Conservation (phyloP, 345 rosid species). For the Excoecaria cochinchinensis region DNA sequence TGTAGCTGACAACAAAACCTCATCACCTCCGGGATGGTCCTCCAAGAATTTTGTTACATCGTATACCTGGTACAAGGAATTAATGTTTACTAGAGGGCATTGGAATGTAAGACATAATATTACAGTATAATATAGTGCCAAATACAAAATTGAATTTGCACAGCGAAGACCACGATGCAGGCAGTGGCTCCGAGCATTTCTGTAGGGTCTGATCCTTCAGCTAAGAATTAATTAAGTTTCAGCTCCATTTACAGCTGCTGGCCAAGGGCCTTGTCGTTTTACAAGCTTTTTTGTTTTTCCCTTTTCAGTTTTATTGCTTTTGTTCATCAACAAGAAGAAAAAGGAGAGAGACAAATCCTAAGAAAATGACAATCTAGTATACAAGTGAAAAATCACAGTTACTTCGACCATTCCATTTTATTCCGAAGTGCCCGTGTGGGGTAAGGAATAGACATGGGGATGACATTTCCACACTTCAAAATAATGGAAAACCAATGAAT, state of each 20-base stretch:
- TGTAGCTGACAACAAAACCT: constrained; percentile 30
- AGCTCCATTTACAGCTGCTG: no score
- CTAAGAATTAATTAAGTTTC: no score
- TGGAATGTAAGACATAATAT: background rate
- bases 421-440: background rate
- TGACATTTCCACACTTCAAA: background rate
- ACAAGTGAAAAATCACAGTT: background rate
- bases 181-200: background rate
- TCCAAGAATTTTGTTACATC: constrained; percentile 32
- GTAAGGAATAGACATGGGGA: background rate
- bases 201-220: background rate
- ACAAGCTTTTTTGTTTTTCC: no score
- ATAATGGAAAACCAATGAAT: background rate
- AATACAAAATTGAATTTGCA: background rate
- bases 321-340: no score
- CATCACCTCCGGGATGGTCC: constrained; percentile 36
- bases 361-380: background rate
- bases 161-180: background rate
- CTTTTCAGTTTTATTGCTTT: no score
- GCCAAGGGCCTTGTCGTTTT: no score
- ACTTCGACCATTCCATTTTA: background rate
- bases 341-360: background rate
- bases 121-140: background rate
- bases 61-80: constrained; percentile 18
- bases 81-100: no score